Conservation (phyloP, 805 yeast genomes). For the Yarrowia deformans region DNA sequence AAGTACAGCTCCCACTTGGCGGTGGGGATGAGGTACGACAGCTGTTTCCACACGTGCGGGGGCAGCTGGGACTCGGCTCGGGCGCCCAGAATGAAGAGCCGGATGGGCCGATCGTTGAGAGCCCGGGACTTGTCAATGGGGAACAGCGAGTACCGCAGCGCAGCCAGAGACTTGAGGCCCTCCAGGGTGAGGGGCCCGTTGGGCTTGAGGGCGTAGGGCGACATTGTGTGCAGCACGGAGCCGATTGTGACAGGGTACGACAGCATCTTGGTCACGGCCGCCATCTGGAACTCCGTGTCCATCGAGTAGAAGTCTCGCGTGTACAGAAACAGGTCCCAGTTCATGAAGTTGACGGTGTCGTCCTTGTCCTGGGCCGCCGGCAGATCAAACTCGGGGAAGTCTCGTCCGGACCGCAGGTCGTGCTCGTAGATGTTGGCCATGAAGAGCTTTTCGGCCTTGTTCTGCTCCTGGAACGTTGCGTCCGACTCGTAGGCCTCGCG, state of each 20-base stretch:
- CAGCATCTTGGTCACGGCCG: slow-evolving; percentile 92
- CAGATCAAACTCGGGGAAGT: slow-evolving; percentile 94
- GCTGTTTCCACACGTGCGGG: slow-evolving; percentile 93
- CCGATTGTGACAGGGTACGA: slow-evolving; percentile 93
- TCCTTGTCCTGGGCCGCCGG: slow-evolving; percentile 82
- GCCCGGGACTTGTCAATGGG: slow-evolving; percentile 67
- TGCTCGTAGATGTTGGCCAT: slow-evolving; percentile 94
- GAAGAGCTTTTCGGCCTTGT: slow-evolving; percentile 74
- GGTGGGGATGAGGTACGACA: slow-evolving; percentile 83
- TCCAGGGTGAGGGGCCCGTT: slow-evolving; percentile 89
- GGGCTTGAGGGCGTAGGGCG: slow-evolving; percentile 83
- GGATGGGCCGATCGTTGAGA: slow-evolving; percentile 84
- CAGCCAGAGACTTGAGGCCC: slow-evolving; percentile 93
- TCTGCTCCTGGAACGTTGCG: slow-evolving; percentile 68
- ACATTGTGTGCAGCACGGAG: slow-evolving; percentile 77
- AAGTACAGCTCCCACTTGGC: slow-evolving; percentile 85
- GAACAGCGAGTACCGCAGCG: slow-evolving; percentile 86
- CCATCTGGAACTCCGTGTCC: slow-evolving; percentile 96
- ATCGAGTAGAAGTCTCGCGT: slow-evolving; percentile 92
- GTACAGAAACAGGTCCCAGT: slow-evolving; percentile 93
- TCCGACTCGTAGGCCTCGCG: slow-evolving; percentile 89
- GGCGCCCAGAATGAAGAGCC: slow-evolving; percentile 89
- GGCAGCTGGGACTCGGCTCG: slow-evolving; percentile 94
- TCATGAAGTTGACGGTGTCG: slow-evolving; percentile 71
- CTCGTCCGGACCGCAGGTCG: slow-evolving; percentile 91